These are phyloP conservation scores for Neurospora africana DNA, from an alignment of 495 filamentous ascomycete genomes.

Conservation along the genomic window DNA sequence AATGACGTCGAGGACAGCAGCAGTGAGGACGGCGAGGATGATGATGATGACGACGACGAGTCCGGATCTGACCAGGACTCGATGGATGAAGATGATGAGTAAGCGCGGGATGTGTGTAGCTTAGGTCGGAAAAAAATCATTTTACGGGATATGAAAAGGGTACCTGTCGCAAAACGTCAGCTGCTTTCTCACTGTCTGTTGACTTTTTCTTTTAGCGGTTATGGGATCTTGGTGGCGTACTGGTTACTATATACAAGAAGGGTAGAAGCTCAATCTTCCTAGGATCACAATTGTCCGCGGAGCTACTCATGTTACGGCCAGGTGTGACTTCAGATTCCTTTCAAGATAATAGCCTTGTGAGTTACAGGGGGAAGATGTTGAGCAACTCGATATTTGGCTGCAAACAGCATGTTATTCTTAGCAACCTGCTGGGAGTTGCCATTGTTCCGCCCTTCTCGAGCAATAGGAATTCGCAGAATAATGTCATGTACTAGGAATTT, in stretches of 20 bases:
- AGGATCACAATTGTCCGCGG: neutral
- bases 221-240: neutral
- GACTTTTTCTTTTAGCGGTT: neutral
- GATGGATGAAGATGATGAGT: conserved; percentile 70
- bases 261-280: neutral
- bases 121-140: neutral
- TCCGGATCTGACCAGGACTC: conserved; percentile 74
- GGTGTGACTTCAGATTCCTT: neutral
- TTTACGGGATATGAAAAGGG: neutral
- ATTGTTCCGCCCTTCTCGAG: neutral
- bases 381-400: neutral
- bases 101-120: neutral
- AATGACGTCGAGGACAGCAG: conserved; percentile 53
- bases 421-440: neutral
- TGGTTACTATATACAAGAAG: neutral
- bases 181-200: neutral
- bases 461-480: neutral
- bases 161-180: neutral
- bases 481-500: neutral
- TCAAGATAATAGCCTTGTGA: neutral
- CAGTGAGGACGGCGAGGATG: conserved; percentile 44
- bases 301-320: neutral
- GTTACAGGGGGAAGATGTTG: neutral
- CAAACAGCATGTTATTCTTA: neutral
- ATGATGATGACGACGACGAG: conserved; percentile 42